These are phyloP conservation scores for Neurospora sp. DNA, from an alignment of 495 filamentous ascomycete genomes.

Conservation along the genomic window DNA sequence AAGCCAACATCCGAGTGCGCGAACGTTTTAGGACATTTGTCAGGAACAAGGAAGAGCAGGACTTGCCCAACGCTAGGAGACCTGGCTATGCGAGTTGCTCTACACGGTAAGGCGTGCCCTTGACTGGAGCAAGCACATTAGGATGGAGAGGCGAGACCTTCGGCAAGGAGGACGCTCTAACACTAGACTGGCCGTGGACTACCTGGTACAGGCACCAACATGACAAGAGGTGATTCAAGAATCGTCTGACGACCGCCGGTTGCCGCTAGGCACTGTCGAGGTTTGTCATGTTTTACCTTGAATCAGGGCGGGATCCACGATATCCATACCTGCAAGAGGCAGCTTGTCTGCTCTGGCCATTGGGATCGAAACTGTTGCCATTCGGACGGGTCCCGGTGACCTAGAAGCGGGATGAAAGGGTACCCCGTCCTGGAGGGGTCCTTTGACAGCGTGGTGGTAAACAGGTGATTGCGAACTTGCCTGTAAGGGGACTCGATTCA, in stretches of 20 bases:
- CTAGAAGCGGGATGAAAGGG: not conserved
- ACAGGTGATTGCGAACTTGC: constrained; percentile 3
- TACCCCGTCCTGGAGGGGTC: constrained; percentile 7
- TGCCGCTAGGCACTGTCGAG: constrained; percentile 6
- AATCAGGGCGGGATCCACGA: not conserved
- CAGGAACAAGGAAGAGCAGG: constrained; percentile 16
- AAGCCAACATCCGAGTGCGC: not conserved
- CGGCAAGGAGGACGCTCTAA: constrained; percentile 22
- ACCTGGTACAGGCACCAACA: not conserved
- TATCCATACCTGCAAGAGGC: not conserved
- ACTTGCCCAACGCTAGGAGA: constrained; percentile 14
- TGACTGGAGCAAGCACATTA: constrained; percentile 13
- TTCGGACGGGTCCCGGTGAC: not conserved
- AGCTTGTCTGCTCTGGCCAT: not conserved
- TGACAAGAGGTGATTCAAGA: not conserved
- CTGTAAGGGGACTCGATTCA: constrained; percentile 6
- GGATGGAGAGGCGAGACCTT: constrained; percentile 23
- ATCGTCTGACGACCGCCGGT: constrained; percentile 13
- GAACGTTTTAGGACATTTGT: constrained; percentile 9
- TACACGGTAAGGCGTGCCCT: constrained; percentile 17
- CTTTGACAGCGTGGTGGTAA: constrained; percentile 14
- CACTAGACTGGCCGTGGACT: constrained; percentile 17
- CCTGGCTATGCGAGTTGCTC: constrained; percentile 15
- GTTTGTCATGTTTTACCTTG: constrained; percentile 20
- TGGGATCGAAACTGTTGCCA: not conserved